A percentile compares a stretch with the other conserved stretches of the same genome.
Conservation (phyloP, 345 rosid species). For the Acer saccharum region DNA sequence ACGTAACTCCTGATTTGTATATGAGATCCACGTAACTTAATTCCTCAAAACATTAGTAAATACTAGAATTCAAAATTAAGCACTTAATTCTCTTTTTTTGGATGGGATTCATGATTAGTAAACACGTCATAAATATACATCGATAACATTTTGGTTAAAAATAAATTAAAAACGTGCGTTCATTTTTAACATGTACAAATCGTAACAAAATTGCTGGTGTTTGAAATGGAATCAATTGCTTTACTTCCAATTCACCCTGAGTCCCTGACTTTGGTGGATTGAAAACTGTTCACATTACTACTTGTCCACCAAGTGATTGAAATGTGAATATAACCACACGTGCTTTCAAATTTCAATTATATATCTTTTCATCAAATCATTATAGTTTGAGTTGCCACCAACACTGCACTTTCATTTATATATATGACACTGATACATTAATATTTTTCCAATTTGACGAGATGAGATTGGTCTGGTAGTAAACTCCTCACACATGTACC, state of each 20-base stretch:
- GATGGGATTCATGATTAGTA: no score
- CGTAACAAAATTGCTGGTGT: not conserved
- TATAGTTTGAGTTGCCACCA: not conserved
- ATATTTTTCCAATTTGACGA: not conserved
- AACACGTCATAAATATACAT: no score
- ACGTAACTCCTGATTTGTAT: no score
- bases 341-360: not conserved
- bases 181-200: no score
- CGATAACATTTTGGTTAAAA: no score
- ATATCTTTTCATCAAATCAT: not conserved
- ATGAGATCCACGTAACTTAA: no score
- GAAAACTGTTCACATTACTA: not conserved
- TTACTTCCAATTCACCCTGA: slow-evolving; percentile 9
- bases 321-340: not conserved
- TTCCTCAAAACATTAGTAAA: no score
- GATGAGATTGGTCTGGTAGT: no score
- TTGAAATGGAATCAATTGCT: slow-evolving; percentile 2
- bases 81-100: no score
- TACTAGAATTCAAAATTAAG: no score
- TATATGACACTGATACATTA: not conserved
- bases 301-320: not conserved
- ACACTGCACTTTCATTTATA: not conserved
- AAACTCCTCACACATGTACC: no score
- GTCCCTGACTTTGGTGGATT: not conserved
- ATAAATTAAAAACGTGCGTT: no score